phyloP scores from a whole-genome alignment of 495 filamentous ascomycete species.

The Xylaria cubensis region DNA sequence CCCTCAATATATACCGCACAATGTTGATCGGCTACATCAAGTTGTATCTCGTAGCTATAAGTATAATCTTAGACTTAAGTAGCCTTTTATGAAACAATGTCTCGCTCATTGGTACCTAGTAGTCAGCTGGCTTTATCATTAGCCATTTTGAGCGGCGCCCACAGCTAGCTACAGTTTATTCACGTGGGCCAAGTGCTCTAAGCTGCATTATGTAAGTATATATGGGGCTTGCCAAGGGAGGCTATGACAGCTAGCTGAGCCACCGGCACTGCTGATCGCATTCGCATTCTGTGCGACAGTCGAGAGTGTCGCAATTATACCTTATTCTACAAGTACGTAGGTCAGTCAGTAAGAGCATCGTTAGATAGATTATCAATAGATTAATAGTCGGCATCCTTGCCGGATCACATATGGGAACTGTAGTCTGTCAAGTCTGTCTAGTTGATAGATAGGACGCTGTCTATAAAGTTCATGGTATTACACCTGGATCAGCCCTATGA shows the following conservation, averaged over 20 bases:
- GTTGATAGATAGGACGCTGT: not conserved
- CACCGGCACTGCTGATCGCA: not conserved
- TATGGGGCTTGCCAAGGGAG: conserved; percentile 2
- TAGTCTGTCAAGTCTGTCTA: too few relatives aligned
- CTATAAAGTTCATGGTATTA: not conserved
- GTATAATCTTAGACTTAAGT: too few relatives aligned
- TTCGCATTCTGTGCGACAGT: not conserved
- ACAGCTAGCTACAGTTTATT: not conserved
- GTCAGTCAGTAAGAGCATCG: not conserved
- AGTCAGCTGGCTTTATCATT: not conserved
- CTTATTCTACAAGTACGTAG: not conserved
- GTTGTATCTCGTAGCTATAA: not conserved
- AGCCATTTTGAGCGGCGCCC: not conserved
- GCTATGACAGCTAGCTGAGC: conserved; percentile 13
- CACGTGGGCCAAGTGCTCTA: not conserved
- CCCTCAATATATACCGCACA: not conserved
- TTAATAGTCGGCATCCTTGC: not conserved
- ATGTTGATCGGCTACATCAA: not conserved
- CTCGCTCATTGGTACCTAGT: not conserved
- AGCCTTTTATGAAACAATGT: conserved; percentile 1
- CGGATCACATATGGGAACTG: not conserved
- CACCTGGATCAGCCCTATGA: not conserved
- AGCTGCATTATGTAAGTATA: too few relatives aligned
- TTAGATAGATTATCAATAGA: not conserved
- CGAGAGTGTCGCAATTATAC: not conserved